phyloP scores from a whole-genome alignment of 257 asterid species.

The Fraxinus excelsior region DNA sequence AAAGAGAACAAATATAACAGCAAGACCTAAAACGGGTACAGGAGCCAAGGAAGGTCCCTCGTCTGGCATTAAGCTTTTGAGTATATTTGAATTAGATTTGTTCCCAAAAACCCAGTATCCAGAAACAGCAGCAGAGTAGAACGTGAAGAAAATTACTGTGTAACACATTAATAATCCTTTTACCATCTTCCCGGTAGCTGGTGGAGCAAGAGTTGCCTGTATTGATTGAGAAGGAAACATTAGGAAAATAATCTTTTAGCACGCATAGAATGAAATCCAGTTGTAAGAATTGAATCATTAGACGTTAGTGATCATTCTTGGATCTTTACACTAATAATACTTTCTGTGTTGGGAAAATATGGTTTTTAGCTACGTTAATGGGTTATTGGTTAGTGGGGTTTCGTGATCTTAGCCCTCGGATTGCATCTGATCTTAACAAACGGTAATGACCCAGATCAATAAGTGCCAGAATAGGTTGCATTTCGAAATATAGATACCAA shows the following conservation, averaged over 20 bases:
- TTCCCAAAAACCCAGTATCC: conserved; percentile 97
- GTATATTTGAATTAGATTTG: conserved; percentile 71
- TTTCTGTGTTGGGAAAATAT: no score
- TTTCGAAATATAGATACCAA: neutral
- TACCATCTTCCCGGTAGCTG: conserved; percentile 91
- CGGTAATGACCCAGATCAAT: neutral
- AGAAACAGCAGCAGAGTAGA: conserved; percentile 85
- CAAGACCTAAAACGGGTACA: conserved; percentile 67
- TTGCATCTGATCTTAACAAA: neutral
- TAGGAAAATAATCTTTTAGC: neutral
- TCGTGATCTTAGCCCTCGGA: neutral
- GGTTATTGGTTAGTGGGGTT: no score
- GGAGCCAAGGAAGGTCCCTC: conserved; percentile 81
- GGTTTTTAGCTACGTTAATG: no score
- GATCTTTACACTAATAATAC: no score
- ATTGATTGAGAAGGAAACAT: conserved; percentile 1
- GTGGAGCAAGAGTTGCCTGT: conserved; percentile 98
- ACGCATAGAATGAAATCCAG: no score
- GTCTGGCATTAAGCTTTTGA: conserved; percentile 76
- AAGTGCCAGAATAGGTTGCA: neutral
- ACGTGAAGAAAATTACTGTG: conserved; percentile 76
- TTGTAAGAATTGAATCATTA: neutral
- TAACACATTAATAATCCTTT: conserved; percentile 93
- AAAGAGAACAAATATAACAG: conserved; percentile 58
- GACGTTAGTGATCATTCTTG: neutral